Evolutionary conservation across 176 grass and related monocot species (phyloP).

Genomic region (Oryza glumipatula): DNA sequence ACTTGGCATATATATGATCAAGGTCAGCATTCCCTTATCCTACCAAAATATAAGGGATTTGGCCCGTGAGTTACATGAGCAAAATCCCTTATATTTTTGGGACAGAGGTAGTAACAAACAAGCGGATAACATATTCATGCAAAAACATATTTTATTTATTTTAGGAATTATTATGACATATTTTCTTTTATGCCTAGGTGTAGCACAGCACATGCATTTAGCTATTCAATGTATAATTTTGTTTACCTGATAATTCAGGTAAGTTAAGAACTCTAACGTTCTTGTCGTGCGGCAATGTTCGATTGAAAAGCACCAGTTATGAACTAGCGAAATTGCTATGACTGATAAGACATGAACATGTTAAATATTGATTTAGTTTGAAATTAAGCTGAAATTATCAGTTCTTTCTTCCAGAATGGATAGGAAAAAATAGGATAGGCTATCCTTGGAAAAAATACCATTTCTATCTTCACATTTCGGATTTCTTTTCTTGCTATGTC

Average conservation of each 20-base stretch:
- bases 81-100: too few relatives aligned
- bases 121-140: too few relatives aligned
- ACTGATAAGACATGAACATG: neutral
- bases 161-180: too few relatives aligned
- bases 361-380: slow-evolving; percentile 6
- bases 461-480: slow-evolving; percentile 87
- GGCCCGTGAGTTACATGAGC: too few relatives aligned
- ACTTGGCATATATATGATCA: too few relatives aligned
- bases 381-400: slow-evolving; percentile 27
- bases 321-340: slow-evolving; percentile 22
- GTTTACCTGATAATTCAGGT: neutral
- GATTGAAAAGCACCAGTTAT: neutral
- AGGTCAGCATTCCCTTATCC: too few relatives aligned
- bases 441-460: slow-evolving; percentile 57
- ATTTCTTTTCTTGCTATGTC: slow-evolving; percentile 94
- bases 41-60: too few relatives aligned
- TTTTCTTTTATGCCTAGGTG: too few relatives aligned
- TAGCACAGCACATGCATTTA: too few relatives aligned
- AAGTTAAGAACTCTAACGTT: neutral
- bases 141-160: too few relatives aligned
- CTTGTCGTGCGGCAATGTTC: neutral
- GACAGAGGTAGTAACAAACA: too few relatives aligned
- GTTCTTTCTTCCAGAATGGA: slow-evolving; percentile 1
- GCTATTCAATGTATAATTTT: too few relatives aligned
- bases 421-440: neutral